Evolutionary conservation across 1,284 basidiomycete genomes (phyloP), one percentile per base, ranked within the genome.

Genomic region (Fistulina hepatica): DNA sequence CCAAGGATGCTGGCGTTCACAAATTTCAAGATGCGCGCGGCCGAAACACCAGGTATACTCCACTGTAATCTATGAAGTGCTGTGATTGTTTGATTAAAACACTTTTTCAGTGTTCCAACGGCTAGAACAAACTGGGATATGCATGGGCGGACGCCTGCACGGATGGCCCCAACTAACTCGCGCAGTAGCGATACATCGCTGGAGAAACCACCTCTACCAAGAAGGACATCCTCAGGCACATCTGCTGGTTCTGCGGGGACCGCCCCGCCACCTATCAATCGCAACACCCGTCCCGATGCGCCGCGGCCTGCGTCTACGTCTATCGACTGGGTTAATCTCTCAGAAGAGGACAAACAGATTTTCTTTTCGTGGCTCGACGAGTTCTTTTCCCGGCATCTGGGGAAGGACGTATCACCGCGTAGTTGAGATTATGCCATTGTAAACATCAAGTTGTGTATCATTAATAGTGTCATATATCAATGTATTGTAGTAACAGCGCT

Each of bases 301-400:
- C n/a, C n/a, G 21, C 25, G 25, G 2, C 34, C 43, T 21, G 25
- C 20, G 15, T 31, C 21, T 8, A 24, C 34, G 17, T 20, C 36
- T 8, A 71, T 86, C 21, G 75, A 83, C 50, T 86, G 83, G 83
- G 52, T 61, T 4, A 74, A 81, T 52, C 60, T 86, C 28, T 69
- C 72, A 1, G 47, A 52, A 6, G 63, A 73, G 48, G 82, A 89
- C 50, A 88, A 84, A 52, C 56, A 72, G 22, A 69, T 60, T 12
- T 77, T 88, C 50, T 89, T 88, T 54, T 56, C 56, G 36, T 82
- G 80, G 75, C 59, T 88, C 12, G 83, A 89, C 50, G 80, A 83
- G 51, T 86, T 79, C 56, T 85, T 85, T 49, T 64, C 68, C 13
- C 62, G 63, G 27, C 63, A 60, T 39, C 49, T 69, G 21, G 24